Evolutionary conservation across 2,329 filamentous ascomycete species (phyloP), one percentile per base, ranked within the genome.

Genomic region (Septoria petroselini): DNA sequence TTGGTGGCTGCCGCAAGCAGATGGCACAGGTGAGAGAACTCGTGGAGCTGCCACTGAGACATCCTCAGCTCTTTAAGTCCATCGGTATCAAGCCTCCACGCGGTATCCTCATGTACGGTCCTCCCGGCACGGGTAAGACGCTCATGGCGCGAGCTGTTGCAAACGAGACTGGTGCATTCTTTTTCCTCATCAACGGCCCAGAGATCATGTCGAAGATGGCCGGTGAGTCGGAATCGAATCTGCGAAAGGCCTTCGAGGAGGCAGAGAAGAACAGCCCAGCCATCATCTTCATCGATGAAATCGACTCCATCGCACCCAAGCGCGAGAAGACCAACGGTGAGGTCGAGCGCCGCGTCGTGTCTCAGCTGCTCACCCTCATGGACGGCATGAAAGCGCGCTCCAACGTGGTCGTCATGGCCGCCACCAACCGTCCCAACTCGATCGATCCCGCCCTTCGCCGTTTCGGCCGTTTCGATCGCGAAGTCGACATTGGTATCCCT

Each of bases 161-260:
- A 73, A 97, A 97, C 75, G 93, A 97, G 79, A 97, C 93, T 27
- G 93, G 93, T 65, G 91, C 91, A 41, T 97, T 97, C 79, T 98
- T 98, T 78, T 97, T 98, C 83, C 76, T 97, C 58, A 97, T 98
- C 82, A 97, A 97, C 74, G 91, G 93, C 59, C 93, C 93, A 44
- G 93, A 97, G 72, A 97, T 98, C 77, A 97, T 98, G 93, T 96
- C 91, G 52, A 97, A 97, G 83, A 97, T 97, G 93, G 93, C 93
- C 53, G 93, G 93, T 82, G 93, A 98, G 74, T 97, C 93, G 52
- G 93, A 97, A 73, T 97, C 91, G 53, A 97, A 97, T 72, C 75
- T 98, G 61, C 86, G 93, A 65, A 97, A 97, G 76, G 93, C 93
- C n/a, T 98, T 98, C 65, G 93, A 97, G 72, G 93, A 97, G 77